These are phyloP conservation scores for Hypoxylon sp. DNA, from an alignment of 2,329 filamentous ascomycete genomes.

Conservation along the genomic window DNA sequence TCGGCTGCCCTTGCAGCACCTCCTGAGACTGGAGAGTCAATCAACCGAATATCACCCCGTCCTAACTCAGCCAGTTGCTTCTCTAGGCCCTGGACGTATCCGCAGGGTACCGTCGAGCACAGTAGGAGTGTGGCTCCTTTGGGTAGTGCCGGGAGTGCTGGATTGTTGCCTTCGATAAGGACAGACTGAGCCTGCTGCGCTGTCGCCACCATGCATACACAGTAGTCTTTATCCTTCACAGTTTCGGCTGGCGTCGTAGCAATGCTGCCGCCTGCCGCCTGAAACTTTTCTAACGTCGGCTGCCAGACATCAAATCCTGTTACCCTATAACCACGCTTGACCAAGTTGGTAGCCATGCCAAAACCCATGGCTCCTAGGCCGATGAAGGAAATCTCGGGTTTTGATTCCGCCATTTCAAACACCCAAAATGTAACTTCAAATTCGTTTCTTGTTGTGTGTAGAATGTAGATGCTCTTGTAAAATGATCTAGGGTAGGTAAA, in stretches of 20 bases:
- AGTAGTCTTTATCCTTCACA: slow-evolving; percentile 69
- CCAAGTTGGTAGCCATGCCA: slow-evolving; percentile 81
- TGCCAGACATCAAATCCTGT: slow-evolving; percentile 79
- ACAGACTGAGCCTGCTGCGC: slow-evolving; percentile 76
- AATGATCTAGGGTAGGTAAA: background rate
- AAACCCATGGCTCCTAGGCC: slow-evolving; percentile 87
- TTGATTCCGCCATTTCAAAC: slow-evolving; percentile 43
- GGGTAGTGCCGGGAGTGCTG: slow-evolving; percentile 64
- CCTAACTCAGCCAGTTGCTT: slow-evolving; percentile 67
- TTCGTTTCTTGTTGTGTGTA: slow-evolving; percentile 3
- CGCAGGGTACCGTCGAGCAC: slow-evolving; percentile 78
- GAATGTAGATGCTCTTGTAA: background rate
- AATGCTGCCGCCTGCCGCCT: slow-evolving; percentile 70
- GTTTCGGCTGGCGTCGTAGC: slow-evolving; percentile 72
- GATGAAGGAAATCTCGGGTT: slow-evolving; percentile 71
- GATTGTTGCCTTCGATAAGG: slow-evolving; percentile 69
- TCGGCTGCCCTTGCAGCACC: slow-evolving; percentile 76
- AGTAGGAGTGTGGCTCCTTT: slow-evolving; percentile 72
- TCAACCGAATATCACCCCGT: slow-evolving; percentile 73
- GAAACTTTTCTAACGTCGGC: slow-evolving; percentile 75
- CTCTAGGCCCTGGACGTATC: slow-evolving; percentile 72
- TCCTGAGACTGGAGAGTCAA: slow-evolving; percentile 81
- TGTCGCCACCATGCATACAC: slow-evolving; percentile 82
- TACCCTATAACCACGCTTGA: slow-evolving; percentile 75
- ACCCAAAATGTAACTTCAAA: slow-evolving; percentile 1